Percentiles rank a stretch among this genome's conserved stretches.
Evolutionary conservation across 2,329 filamentous ascomycete species (phyloP).

Genomic region (Chrysoporthe puriensis): DNA sequence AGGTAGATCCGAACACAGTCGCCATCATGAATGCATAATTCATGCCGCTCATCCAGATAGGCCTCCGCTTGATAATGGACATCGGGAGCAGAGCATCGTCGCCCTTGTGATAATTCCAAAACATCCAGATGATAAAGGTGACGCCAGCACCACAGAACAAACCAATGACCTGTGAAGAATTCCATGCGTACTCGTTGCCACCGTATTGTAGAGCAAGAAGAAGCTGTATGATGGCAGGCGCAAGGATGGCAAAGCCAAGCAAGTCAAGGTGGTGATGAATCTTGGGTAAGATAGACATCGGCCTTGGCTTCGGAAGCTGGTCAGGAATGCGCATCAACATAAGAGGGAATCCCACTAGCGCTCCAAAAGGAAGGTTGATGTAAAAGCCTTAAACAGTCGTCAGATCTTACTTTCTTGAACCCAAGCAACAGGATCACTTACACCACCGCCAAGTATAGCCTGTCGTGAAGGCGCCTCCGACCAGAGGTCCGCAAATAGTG

Average conservation of each 20-base stretch:
- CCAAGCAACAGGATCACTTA: conserved; percentile 31
- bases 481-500: conserved; percentile 50
- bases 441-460: conserved; percentile 51
- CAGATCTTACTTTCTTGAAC: conserved; percentile 6
- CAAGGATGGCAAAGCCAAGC: conserved; percentile 47
- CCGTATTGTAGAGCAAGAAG: conserved; percentile 52
- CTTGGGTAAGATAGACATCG: neutral
- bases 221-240: conserved; percentile 46
- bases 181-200: conserved; percentile 45
- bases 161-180: conserved; percentile 40
- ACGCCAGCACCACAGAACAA: conserved; percentile 31
- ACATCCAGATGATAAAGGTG: conserved; percentile 40
- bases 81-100: conserved; percentile 36
- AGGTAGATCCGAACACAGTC: conserved; percentile 33
- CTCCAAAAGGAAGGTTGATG: conserved; percentile 51
- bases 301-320: conserved; percentile 17
- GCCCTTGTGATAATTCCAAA: conserved; percentile 45
- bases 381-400: conserved; percentile 43
- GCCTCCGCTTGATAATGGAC: conserved; percentile 31
- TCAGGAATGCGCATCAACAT: conserved; percentile 43
- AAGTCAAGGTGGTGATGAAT: conserved; percentile 41
- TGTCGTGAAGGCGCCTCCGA: conserved; percentile 48
- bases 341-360: conserved; percentile 39
- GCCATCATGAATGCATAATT: conserved; percentile 33
- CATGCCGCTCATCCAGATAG: conserved; percentile 28